A percentile compares a stretch with the other conserved stretches of the same genome.
phyloP scores from a whole-genome alignment of 106 monocot genomes.

The Dendrobium huoshanense region DNA sequence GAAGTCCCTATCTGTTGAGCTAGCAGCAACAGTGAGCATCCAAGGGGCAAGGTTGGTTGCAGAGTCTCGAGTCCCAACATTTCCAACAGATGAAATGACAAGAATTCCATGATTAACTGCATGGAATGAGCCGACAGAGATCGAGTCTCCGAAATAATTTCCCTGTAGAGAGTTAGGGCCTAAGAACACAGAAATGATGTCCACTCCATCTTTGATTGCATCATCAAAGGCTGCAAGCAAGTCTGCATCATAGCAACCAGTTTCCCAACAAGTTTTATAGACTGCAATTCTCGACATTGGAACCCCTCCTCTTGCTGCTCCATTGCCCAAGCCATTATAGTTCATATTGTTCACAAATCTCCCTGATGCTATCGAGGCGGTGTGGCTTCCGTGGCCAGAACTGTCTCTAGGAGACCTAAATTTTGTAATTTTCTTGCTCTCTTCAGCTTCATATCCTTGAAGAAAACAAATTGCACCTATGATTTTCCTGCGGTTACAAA shows the following conservation, averaged over 20 bases:
- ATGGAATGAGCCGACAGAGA: conserved; percentile 85
- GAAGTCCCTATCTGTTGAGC: conserved; percentile 73
- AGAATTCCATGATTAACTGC: conserved; percentile 59
- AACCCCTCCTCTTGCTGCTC: conserved; percentile 69
- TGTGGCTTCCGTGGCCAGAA: conserved; percentile 81
- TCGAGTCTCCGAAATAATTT: conserved; percentile 62
- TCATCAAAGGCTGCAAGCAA: conserved; percentile 82
- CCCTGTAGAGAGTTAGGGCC: conserved; percentile 60
- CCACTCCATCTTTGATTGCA: conserved; percentile 78
- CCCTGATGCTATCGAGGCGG: conserved; percentile 77
- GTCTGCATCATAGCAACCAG: conserved; percentile 85
- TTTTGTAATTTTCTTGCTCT: conserved; percentile 11
- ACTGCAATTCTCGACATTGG: conserved; percentile 78
- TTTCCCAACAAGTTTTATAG: conserved; percentile 84
- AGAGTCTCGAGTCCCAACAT: conserved; percentile 49
- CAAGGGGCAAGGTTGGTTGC: conserved; percentile 83
- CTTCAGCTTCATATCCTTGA: conserved; percentile 55
- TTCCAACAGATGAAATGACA: conserved; percentile 79
- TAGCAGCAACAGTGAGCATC: conserved; percentile 79
- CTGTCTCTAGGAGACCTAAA: conserved; percentile 78
- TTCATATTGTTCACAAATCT: conserved; percentile 53
- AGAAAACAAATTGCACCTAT: conserved; percentile 75
- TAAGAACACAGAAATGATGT: conserved; percentile 68
- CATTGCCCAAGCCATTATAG: conserved; percentile 55
- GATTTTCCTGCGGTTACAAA: conserved; percentile 26